Base-by-base conservation (phyloP, 306 rosid species). In the Citrullus colocynthis region DNA sequence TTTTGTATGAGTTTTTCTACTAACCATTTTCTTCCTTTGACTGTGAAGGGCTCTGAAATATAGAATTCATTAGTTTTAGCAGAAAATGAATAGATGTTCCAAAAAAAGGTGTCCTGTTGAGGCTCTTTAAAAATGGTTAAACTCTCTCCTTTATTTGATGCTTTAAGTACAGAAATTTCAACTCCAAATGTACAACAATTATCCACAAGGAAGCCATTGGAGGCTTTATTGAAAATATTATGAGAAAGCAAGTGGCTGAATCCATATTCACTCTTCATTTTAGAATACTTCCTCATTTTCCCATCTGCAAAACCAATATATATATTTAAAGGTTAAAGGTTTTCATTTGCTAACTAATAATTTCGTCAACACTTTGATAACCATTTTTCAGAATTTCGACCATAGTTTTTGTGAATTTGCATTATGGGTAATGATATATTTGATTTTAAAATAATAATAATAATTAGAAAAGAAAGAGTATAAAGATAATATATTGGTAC, bases 11-110 rank as follows among this genome's bases (percentile, higher is more conserved):
- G 56, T 5, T 51, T 51, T 51, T 51, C 4, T 42, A 59, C 70
- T 39, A 18, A 76, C 79, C 79, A 76, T 76, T 59, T 10, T 76
- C 57, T 76, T 58, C 70, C 70, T 20, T 76, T 59, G 39, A 76
- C 79, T 7, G 6, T 42, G 69, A 76, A 76, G 13, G 58, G 56
- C 15, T 41, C 24, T 2, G 62, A 32, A 7, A 4, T 0, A 36
- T 75, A 75, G 52, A 4, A n/a, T 32, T 75, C 54, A 7, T 13
- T 3, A 12, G 9, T 41, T 24, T 36, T n/a, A 1, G 5, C 16
- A 6, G 79, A 76, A 17, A 58, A 60, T 21, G 36, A 30, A 44
- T 59, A 76, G 16, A 76, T 12, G 3, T 9, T 20, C 72, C 72
- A 77, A 59, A 12, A 14, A 16, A 24, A 77, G 5, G 32, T 3